Conservation (phyloP, 2,329 filamentous ascomycete genomes). For the Nemania diffusa region DNA sequence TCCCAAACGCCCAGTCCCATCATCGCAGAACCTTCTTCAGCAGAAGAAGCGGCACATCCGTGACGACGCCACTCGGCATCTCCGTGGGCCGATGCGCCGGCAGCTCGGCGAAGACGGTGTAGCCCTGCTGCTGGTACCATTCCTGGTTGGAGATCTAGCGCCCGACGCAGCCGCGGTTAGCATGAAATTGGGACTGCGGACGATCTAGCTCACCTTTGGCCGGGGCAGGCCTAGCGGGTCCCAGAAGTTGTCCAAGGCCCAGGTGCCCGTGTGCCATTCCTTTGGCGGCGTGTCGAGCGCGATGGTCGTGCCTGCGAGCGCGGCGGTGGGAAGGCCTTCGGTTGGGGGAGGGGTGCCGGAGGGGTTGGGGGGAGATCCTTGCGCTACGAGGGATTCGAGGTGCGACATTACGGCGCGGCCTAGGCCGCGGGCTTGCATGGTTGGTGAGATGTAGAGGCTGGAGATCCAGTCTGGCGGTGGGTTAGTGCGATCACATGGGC, state of each 20-base stretch:
- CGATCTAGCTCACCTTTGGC: constrained; percentile 19
- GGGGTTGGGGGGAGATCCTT: not conserved
- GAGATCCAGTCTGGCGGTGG: constrained; percentile 19
- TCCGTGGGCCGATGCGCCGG: not conserved
- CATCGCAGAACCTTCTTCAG: constrained; percentile 12
- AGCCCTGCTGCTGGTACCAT: constrained; percentile 25
- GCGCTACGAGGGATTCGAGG: constrained; percentile 8
- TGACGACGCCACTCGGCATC: not conserved
- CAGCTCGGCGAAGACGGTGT: constrained; percentile 12
- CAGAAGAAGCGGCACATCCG: not conserved
- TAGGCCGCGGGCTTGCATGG: constrained; percentile 7
- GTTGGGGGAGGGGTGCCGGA: not conserved
- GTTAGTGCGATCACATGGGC: not conserved
- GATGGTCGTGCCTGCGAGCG: not conserved
- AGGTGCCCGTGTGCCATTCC: not conserved
- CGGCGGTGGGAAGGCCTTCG: not conserved
- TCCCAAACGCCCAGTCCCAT: not conserved
- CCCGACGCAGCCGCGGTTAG: not conserved
- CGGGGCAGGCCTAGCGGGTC: not conserved
- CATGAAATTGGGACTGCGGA: not conserved
- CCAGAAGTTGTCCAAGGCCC: constrained; percentile 1
- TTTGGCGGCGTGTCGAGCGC: constrained; percentile 16
- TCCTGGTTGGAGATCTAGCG: constrained; percentile 22
- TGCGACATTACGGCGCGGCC: constrained; percentile 24
- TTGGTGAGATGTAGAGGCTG: constrained; percentile 18